Conservation (phyloP, 768 basidiomycete genomes). For the Tricholoma saponaceum region DNA sequence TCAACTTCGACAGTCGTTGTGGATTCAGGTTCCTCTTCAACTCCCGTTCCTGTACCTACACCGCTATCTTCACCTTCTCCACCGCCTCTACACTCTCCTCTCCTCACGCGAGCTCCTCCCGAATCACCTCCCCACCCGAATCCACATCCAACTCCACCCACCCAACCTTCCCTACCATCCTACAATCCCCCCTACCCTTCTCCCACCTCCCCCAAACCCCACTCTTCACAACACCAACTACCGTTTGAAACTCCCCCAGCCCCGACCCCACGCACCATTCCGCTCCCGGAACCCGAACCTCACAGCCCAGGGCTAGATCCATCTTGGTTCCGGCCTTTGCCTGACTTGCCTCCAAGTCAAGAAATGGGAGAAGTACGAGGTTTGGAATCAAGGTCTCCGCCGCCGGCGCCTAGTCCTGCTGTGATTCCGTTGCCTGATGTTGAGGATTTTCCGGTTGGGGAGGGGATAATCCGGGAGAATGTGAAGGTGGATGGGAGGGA, state of each 20-base stretch:
- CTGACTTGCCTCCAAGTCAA: neutral
- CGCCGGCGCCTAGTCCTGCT: neutral
- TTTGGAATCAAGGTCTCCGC: too few species aligned
- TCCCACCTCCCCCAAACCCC: neutral
- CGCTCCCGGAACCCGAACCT: neutral
- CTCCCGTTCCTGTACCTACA: neutral
- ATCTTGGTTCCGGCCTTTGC: neutral
- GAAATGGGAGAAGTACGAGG: too few species aligned
- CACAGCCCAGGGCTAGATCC: neutral
- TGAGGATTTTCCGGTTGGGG: constrained; percentile 9
- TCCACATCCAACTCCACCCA: neutral
- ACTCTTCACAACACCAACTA: too few species aligned
- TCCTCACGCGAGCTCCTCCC: neutral
- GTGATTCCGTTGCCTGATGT: constrained; percentile 15
- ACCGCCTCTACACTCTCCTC: neutral
- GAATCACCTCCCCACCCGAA: neutral
- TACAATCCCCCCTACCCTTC: constrained; percentile 6
- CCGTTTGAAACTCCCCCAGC: constrained; percentile 3
- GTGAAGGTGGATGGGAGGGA: too few species aligned
- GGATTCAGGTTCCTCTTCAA: neutral
- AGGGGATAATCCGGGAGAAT: too few species aligned
- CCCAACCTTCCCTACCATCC: constrained; percentile 15
- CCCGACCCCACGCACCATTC: constrained; percentile 4
- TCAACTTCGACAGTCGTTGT: neutral
- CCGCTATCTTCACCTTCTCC: neutral